phyloP scores from a whole-genome alignment of 352 stramenopile species.

The Phytophthora hibernalis region DNA sequence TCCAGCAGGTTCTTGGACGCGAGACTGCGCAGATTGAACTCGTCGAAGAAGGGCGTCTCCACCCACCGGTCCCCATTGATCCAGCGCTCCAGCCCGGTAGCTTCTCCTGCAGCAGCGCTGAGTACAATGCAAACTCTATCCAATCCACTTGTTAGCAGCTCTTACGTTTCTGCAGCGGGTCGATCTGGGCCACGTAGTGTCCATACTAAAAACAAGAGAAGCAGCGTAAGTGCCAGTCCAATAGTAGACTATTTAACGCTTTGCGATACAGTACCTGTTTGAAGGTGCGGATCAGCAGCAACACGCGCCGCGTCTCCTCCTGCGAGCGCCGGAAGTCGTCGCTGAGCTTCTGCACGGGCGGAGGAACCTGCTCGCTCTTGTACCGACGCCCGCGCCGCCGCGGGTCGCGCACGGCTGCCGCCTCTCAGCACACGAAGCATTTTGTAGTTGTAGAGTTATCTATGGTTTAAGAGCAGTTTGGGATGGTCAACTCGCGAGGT shows the following conservation, averaged over 20 bases:
- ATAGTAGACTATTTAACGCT: background rate
- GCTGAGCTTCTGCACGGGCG: conserved; percentile 70
- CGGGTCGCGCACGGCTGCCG: background rate
- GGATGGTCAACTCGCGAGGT: background rate
- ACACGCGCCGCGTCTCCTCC: conserved; percentile 83
- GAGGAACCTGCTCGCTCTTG: conserved; percentile 23
- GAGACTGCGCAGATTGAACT: conserved; percentile 86
- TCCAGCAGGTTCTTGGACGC: conserved; percentile 85
- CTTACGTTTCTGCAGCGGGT: conserved; percentile 83
- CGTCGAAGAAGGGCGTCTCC: conserved; percentile 88
- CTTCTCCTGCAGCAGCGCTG: conserved; percentile 59
- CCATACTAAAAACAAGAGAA: conserved; percentile 58
- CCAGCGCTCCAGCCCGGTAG: conserved; percentile 84
- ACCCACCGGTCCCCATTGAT: conserved; percentile 86
- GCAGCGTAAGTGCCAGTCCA: background rate
- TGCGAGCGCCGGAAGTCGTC: conserved; percentile 84
- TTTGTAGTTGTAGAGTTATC: background rate
- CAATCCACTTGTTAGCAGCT: background rate
- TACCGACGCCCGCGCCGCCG: conserved; percentile 4
- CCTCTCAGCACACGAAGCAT: conserved; percentile 35
- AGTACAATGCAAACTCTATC: too few relatives aligned
- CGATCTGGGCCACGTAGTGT: conserved; percentile 89
- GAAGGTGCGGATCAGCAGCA: conserved; percentile 89
- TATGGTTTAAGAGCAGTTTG: background rate
- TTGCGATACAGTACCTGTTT: conserved; percentile 68